Evolutionary conservation across 306 rosid species (phyloP).

Genomic region (Elaeagnus macrophylla): DNA sequence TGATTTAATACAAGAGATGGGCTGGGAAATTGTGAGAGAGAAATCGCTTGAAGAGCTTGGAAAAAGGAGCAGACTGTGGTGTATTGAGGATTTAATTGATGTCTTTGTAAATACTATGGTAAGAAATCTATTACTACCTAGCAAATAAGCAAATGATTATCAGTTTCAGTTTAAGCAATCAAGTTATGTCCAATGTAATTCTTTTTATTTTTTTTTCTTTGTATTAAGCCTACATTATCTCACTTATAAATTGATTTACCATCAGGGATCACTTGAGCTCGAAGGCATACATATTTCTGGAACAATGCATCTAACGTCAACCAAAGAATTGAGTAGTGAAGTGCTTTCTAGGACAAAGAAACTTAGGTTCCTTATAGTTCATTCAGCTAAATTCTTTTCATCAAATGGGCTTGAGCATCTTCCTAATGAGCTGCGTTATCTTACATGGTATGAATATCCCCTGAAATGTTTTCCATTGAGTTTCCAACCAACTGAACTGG

Average conservation of each 20-base stretch:
- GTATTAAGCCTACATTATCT: no score
- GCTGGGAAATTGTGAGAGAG: slow-evolving; percentile 5
- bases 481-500: not conserved
- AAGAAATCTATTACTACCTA: not conserved
- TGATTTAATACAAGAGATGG: slow-evolving; percentile 16
- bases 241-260: no score
- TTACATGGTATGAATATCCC: not conserved
- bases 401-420: not conserved
- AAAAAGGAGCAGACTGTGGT: slow-evolving; percentile 9
- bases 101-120: not conserved
- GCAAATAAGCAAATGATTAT: not conserved
- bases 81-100: not conserved
- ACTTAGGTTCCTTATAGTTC: not conserved
- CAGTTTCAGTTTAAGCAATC: not conserved
- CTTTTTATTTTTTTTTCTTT: not conserved
- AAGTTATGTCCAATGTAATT: not conserved
- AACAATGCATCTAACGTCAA: not conserved
- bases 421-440: not conserved
- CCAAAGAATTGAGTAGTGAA: not conserved
- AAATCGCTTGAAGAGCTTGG: not conserved
- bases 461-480: not conserved
- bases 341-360: not conserved
- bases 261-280: not conserved
- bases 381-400: not conserved
- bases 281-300: no score